Evolutionary conservation across 768 basidiomycete species (phyloP).

Genomic region (Rhizopogon roseolus): DNA sequence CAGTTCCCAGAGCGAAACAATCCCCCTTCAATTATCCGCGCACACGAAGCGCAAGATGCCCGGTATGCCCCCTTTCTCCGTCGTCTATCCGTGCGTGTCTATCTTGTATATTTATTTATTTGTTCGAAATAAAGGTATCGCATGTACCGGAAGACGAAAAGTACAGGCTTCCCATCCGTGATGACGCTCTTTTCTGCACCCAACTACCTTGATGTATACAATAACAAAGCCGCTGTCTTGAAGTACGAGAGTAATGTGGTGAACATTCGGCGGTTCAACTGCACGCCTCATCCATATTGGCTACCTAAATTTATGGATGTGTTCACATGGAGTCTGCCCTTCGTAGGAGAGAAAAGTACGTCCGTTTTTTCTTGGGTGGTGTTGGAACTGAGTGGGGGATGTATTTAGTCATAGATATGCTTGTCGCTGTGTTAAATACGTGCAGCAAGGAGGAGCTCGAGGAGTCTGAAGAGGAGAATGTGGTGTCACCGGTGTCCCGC

Average conservation of each 20-base stretch:
- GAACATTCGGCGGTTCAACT: conserved; percentile 98
- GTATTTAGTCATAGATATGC: conserved; percentile 89
- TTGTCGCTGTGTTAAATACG: conserved; percentile 92
- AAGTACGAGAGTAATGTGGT: conserved; percentile 99
- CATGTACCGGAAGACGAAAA: conserved; percentile 98
- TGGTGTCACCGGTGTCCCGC: conserved; percentile 31
- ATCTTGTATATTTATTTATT: not conserved
- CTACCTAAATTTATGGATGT: conserved; percentile 99
- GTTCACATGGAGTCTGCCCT: conserved; percentile 98
- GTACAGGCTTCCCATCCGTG: conserved; percentile 96
- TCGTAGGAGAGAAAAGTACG: conserved; percentile 96
- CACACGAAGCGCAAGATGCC: conserved; percentile 98
- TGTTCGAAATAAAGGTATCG: conserved; percentile 58
- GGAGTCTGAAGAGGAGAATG: conserved; percentile 52
- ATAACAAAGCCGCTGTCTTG: conserved; percentile 98
- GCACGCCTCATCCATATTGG: conserved; percentile 95
- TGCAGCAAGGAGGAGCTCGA: conserved; percentile 97
- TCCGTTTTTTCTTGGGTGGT: not conserved
- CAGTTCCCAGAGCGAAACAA: conserved; percentile 97
- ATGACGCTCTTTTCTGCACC: conserved; percentile 99
- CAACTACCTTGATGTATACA: conserved; percentile 97
- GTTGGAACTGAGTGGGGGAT: conserved; percentile 5
- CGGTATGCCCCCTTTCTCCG: conserved; percentile 49
- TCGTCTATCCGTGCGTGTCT: not conserved
- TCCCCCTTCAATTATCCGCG: conserved; percentile 91